These are phyloP conservation scores for Auxenochlorella pyrenoidosa DNA, from an alignment of 139 green algal genomes.

Conservation along the genomic window DNA sequence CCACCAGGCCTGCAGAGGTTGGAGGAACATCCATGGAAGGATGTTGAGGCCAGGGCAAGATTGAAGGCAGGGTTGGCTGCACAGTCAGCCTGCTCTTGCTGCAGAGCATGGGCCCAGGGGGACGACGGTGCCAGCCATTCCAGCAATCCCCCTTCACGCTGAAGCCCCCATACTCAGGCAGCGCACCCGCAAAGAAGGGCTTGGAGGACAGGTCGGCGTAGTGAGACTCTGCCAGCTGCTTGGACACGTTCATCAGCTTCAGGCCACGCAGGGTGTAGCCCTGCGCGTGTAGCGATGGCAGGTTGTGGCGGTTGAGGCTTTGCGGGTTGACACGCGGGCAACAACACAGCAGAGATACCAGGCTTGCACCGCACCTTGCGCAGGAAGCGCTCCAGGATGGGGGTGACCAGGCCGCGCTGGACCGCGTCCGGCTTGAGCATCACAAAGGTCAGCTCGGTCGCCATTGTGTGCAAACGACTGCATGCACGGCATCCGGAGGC, in stretches of 20 bases:
- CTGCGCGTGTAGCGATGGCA: background rate
- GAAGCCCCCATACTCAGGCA: background rate
- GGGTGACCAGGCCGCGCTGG: constrained; percentile 86
- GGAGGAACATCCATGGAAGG: background rate
- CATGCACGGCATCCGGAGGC: background rate
- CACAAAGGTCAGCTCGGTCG: constrained; percentile 50
- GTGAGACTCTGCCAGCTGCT: constrained; percentile 86
- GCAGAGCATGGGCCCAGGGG: too few relatives aligned
- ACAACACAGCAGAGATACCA: background rate
- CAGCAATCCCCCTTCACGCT: too few relatives aligned
- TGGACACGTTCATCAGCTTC: constrained; percentile 87
- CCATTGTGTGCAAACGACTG: too few relatives aligned
- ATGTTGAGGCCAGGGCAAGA: background rate
- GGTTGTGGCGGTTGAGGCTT: background rate
- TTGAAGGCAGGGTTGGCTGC: background rate
- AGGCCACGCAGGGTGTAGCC: constrained; percentile 87
- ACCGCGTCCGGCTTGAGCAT: constrained; percentile 99
- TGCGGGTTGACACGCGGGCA: background rate
- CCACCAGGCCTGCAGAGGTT: constrained; percentile 62
- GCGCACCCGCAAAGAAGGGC: constrained; percentile 84
- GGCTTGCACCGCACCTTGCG: constrained; percentile 57
- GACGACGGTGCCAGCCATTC: too few relatives aligned
- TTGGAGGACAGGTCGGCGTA: constrained; percentile 90
- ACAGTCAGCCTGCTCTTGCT: background rate
- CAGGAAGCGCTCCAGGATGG: constrained; percentile 88